Evolutionary conservation across 257 asterid species (phyloP).

Genomic region (Nicotiana tabacum): DNA sequence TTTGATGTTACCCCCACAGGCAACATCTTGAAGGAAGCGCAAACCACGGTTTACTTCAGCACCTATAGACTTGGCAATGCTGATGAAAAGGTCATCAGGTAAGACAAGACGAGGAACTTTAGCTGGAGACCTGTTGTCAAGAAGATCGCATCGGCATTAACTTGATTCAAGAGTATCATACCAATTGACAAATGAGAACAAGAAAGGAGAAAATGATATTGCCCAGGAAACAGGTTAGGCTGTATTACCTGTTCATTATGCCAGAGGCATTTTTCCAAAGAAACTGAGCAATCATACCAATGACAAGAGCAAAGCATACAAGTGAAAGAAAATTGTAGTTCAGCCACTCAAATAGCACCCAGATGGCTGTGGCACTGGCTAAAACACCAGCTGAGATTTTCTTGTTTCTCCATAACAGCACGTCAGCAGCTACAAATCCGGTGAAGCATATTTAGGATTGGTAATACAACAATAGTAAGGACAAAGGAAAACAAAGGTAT

Average conservation of each 20-base stretch:
- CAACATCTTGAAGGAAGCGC: slow-evolving; percentile 52
- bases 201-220: not conserved
- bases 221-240: not conserved
- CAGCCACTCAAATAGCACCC: slow-evolving; percentile 91
- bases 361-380: slow-evolving; percentile 52
- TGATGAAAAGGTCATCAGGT: slow-evolving; percentile 50
- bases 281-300: slow-evolving; percentile 58
- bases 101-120: slow-evolving; percentile 50
- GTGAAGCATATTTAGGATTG: not conserved
- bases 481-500: not conserved
- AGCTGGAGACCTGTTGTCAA: slow-evolving; percentile 41
- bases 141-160: not conserved
- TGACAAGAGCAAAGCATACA: slow-evolving; percentile 42
- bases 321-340: slow-evolving; percentile 70
- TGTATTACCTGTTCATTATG: slow-evolving; percentile 36
- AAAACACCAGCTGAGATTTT: slow-evolving; percentile 66
- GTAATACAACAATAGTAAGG: not conserved
- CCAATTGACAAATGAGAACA: slow-evolving; percentile 8
- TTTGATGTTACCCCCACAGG: slow-evolving; percentile 58
- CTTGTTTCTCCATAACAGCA: slow-evolving; percentile 85
- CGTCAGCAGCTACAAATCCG: slow-evolving; percentile 68
- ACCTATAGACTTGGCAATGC: slow-evolving; percentile 49
- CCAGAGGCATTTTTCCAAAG: slow-evolving; percentile 60
- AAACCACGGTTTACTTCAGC: slow-evolving; percentile 50
- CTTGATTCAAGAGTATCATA: slow-evolving; percentile 3